Base-by-base conservation (phyloP, 768 basidiomycete genomes). In the Mycena sanguinolenta region DNA sequence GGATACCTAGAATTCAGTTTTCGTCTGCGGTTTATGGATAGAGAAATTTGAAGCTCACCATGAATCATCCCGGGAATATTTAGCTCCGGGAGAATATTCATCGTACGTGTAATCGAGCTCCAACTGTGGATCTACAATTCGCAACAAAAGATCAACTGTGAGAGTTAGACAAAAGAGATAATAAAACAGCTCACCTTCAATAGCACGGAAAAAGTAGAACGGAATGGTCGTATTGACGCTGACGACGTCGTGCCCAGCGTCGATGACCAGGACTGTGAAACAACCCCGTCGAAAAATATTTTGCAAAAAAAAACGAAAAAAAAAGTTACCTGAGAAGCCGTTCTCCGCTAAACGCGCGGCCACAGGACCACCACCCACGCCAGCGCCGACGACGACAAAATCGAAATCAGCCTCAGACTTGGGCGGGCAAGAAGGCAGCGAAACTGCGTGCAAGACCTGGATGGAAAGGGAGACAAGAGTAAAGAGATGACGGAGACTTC, bases 221-320 rank as follows among this genome's bases (percentile, higher is more conserved):
- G 78, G 78, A n/a, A 79, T 72, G 0, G 78, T 80, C 0, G 79
- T 77, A 54, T 80, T 78, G 39, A 76, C 38, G 53, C 71, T 77
- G 42, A 65, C 62, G 28, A 75, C 73, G 39, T 76, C 76, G 60
- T 77, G 74, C 3, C 79, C 77, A 14, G 77, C 76, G 39, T 80
- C 79, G 25, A 80, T 70, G 8, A 79, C 63, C 16, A 79, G 74
- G 3, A 79, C 79, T 79, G 32, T 5, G 36, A 46, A n/a, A 28
- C 6, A 3, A 27, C 7, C 13, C 14, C 19, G 25, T 5, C 12
- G 13, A 19, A 27, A 2, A 7, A 14, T 54, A 30, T 25, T 17
- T 3, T 21, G 8, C 27, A 42, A 25, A 30, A 0, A 44, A 17
- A 27, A 32, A n/a, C n/a, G n/a, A n/a, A n/a, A n/a, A n/a, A n/a